These are phyloP conservation scores for Phlegmacium glaucopus DNA, from an alignment of 768 basidiomycete species.

Conservation along the genomic window DNA sequence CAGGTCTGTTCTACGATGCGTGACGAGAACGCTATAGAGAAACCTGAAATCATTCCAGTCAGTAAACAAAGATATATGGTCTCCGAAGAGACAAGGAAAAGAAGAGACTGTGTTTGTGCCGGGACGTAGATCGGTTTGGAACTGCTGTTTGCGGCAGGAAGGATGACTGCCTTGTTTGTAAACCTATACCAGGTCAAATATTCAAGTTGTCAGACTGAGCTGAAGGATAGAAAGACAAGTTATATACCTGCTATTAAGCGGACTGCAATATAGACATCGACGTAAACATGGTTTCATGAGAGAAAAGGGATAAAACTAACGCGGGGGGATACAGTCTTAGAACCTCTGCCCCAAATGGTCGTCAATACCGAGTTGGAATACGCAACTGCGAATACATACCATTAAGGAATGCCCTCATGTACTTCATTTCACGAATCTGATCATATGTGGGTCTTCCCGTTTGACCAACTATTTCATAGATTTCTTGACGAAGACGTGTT, in stretches of 20 bases:
- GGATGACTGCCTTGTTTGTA: conserved; percentile 43
- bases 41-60: not conserved
- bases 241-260: conserved; percentile 25
- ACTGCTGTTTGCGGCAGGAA: conserved; percentile 40
- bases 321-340: conserved; percentile 38
- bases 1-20: conserved; percentile 45
- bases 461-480: conserved; percentile 36
- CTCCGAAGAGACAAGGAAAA: not conserved
- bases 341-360: conserved; percentile 42
- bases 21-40: conserved; percentile 35
- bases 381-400: conserved; percentile 20
- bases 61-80: not conserved
- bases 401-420: conserved; percentile 31
- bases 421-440: conserved; percentile 45
- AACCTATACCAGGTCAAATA: conserved; percentile 40
- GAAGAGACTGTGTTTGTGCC: conserved; percentile 41
- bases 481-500: conserved; percentile 36
- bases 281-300: not conserved
- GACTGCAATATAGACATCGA: conserved; percentile 10
- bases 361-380: not conserved
- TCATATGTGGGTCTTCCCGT: conserved; percentile 37
- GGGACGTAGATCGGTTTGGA: no score
- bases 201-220: conserved; percentile 34
- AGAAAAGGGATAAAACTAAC: conserved; percentile 17
- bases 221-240: not conserved